A percentile compares a stretch with the other conserved stretches of the same genome.
phyloP scores from a whole-genome alignment of 148 eudicot genomes.

The Chenopodium formosanum region DNA sequence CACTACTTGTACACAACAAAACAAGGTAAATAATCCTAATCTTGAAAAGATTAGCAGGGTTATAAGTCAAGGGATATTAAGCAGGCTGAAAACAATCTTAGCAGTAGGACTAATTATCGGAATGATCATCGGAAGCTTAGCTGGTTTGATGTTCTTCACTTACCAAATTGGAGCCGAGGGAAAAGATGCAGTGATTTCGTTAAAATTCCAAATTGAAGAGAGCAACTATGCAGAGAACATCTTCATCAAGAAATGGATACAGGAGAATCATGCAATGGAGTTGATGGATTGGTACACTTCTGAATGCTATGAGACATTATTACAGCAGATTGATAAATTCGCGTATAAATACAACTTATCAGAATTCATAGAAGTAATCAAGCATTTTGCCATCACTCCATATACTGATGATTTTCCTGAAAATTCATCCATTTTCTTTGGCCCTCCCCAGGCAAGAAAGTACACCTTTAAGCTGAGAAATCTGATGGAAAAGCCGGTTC shows the following conservation, averaged over 20 bases:
- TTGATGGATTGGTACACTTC: slow-evolving; percentile 62
- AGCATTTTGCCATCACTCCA: slow-evolving; percentile 52
- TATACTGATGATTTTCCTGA: slow-evolving; percentile 27
- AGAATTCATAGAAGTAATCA: slow-evolving; percentile 52
- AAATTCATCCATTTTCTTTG: slow-evolving; percentile 14
- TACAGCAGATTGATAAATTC: slow-evolving; percentile 57
- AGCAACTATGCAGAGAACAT: slow-evolving; percentile 63
- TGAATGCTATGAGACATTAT: slow-evolving; percentile 58
- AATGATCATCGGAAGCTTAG: slow-evolving; percentile 54
- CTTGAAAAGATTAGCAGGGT: slow-evolving; percentile 5
- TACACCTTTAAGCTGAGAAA: slow-evolving; percentile 45
- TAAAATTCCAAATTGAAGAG: slow-evolving; percentile 58
- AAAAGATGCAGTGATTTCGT: slow-evolving; percentile 62
- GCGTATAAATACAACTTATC: slow-evolving; percentile 70
- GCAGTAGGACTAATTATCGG: slow-evolving; percentile 66
- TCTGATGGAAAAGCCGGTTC: slow-evolving; percentile 26
- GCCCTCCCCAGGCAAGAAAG: slow-evolving; percentile 37
- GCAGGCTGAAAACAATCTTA: slow-evolving; percentile 56
- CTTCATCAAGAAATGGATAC: slow-evolving; percentile 65
- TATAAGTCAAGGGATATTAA: slow-evolving; percentile 31
- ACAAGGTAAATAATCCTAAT: neutral
- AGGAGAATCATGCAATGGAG: slow-evolving; percentile 59
- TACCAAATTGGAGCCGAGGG: slow-evolving; percentile 75
- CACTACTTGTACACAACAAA: neutral
- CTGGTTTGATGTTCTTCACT: slow-evolving; percentile 57